Percentiles rank a stretch among this genome's conserved stretches.
Conservation (phyloP, 2,329 filamentous ascomycete species). For the Aspergillus persii region DNA sequence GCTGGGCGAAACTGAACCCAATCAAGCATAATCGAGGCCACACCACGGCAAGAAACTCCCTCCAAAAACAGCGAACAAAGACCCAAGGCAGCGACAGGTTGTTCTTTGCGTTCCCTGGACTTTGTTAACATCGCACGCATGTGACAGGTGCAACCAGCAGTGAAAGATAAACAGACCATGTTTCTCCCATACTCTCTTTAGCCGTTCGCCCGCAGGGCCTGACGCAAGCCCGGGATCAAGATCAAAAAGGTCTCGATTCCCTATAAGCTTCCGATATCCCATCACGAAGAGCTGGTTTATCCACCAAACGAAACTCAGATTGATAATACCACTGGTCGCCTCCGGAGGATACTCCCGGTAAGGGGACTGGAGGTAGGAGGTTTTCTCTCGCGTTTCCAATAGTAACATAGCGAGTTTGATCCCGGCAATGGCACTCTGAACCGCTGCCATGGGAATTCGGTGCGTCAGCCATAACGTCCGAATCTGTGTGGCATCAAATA, state of each 20-base stretch:
- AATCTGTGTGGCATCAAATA: slow-evolving; percentile 41
- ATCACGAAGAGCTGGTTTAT: slow-evolving; percentile 28
- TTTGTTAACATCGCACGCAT: neutral
- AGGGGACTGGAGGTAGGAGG: slow-evolving; percentile 15
- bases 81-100: neutral
- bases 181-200: neutral
- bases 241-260: slow-evolving; percentile 19
- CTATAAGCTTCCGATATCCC: slow-evolving; percentile 22
- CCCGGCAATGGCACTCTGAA: slow-evolving; percentile 36
- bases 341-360: slow-evolving; percentile 19
- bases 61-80: slow-evolving; percentile 11
- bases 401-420: slow-evolving; percentile 42
- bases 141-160: neutral
- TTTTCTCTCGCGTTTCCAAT: slow-evolving; percentile 45
- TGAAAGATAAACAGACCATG: neutral
- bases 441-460: slow-evolving; percentile 25
- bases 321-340: slow-evolving; percentile 24
- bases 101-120: neutral
- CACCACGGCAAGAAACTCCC: slow-evolving; percentile 14
- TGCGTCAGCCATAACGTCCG: slow-evolving; percentile 35
- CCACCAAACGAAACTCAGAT: slow-evolving; percentile 34
- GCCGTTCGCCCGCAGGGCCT: neutral
- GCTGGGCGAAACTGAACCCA: slow-evolving; percentile 19
- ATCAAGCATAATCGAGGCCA: slow-evolving; percentile 19
- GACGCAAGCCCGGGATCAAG: slow-evolving; percentile 16